Base-by-base conservation (phyloP, 192 early-diverging fungal genomes). In the Podochytrium sp. region DNA sequence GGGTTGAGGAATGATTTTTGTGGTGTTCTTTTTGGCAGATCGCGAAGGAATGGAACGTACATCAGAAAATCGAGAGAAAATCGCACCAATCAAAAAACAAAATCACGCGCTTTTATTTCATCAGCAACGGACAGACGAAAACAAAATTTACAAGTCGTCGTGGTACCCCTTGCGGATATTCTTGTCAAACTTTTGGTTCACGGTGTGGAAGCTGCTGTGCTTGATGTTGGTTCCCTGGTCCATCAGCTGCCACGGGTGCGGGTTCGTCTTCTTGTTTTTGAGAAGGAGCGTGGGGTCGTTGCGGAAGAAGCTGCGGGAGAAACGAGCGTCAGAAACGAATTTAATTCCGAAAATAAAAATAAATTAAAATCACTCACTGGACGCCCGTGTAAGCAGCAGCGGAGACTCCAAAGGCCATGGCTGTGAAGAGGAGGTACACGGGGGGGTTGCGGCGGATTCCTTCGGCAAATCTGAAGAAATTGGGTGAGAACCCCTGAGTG, bases 171-270 rank as follows among this genome's bases (percentile, higher is more conserved):
- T 71, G 29, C 38, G 23, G 23, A 34, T 41, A 12, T 14, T 42
- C 23, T 41, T 41, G 32, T 71, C 69, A 59, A 71, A 71, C 56
- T 71, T 71, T 16, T 71, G 41, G 52, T 71, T 71, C 56, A 71
- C 56, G n/a, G n/a, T n/a, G n/a, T n/a, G n/a, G n/a, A n/a, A n/a
- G 37, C 56, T 16, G 56, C 60, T 60, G 40, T 60, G 32, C 40
- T 71, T 71, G 57, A 71, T 71, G 52, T 71, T 71, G n/a, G 41
- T 59, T 25, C 43, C 35, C 57, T 71, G 69, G 41, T 71, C 69
- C 18, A 71, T 30, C 20, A 41, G 7, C 12, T 41, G n/a, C 69
- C 69, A 69, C n/a, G 50, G 47, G 66, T 69, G 52, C 5, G 66
- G 66, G 51, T 55, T 69, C 0, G 39, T n/a, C 47, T 69, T 69